phyloP scores from a whole-genome alignment of 192 early-diverging fungal species.

The Coemansia sp. region DNA sequence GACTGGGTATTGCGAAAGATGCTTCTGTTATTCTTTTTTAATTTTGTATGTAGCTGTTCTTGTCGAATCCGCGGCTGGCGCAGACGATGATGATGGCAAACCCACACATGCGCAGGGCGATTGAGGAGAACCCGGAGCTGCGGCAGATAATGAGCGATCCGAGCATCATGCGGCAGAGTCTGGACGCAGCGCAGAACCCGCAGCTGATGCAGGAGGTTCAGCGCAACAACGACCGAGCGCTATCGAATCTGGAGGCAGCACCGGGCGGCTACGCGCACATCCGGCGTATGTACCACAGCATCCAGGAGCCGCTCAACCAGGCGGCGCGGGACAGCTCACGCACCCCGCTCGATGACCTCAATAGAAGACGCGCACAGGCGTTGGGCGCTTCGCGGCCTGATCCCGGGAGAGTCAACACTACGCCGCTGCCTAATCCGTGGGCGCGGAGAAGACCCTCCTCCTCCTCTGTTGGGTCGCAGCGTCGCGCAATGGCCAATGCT shows the following conservation, averaged over 20 bases:
- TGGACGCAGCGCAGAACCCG: constrained; percentile 53
- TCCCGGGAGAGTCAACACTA: constrained; percentile 33
- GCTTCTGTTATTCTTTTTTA: not conserved
- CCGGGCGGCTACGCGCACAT: constrained; percentile 57
- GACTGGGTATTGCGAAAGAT: too few species aligned
- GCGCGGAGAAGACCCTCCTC: constrained; percentile 5
- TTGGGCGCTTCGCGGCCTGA: constrained; percentile 44
- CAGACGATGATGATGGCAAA: constrained; percentile 50
- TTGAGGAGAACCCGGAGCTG: constrained; percentile 56
- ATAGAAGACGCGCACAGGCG: constrained; percentile 36
- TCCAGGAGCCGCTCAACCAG: constrained; percentile 48
- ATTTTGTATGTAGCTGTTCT: constrained; percentile 21
- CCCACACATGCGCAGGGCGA: constrained; percentile 41
- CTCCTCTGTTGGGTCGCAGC: not conserved
- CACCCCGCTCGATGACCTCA: constrained; percentile 46
- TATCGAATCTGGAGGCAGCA: constrained; percentile 52
- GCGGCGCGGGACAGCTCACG: constrained; percentile 24
- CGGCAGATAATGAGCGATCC: constrained; percentile 48
- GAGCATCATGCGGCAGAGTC: constrained; percentile 38
- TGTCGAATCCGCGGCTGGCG: constrained; percentile 39
- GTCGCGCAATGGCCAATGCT: constrained; percentile 11
- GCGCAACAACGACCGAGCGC: constrained; percentile 58
- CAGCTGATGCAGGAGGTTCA: constrained; percentile 53
- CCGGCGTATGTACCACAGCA: constrained; percentile 49
- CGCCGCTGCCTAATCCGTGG: constrained; percentile 56